Conservation (phyloP, 306 rosid species). For the Malus domestica region DNA sequence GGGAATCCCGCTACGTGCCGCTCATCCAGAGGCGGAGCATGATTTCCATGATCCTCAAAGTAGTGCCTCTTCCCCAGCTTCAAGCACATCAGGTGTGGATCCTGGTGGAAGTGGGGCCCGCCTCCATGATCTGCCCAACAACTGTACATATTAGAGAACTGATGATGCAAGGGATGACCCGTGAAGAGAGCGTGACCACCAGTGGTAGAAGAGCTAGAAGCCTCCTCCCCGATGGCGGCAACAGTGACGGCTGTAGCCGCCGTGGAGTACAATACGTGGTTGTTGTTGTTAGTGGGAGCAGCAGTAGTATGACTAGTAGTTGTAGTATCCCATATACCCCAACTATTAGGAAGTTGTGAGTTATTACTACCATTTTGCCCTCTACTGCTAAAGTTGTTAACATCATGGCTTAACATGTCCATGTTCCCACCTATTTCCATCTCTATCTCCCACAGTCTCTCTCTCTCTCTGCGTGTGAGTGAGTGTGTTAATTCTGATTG, state of each 20-base stretch:
- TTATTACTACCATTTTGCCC: constrained; percentile 35
- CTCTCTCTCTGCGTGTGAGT: background rate
- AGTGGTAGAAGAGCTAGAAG: background rate
- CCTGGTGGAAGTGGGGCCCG: constrained; percentile 41
- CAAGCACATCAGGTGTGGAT: constrained; percentile 75
- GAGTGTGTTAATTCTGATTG: background rate
- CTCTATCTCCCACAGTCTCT: background rate
- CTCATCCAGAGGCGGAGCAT: constrained; percentile 9
- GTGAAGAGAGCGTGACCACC: background rate
- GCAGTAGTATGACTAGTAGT: constrained; percentile 12
- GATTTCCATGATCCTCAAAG: constrained; percentile 50
- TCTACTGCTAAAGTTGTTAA: constrained; percentile 14
- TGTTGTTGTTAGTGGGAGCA: background rate
- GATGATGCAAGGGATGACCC: background rate
- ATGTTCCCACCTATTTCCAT: constrained; percentile 53
- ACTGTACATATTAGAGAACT: background rate
- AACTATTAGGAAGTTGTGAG: constrained; percentile 16
- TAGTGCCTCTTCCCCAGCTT: constrained; percentile 91
- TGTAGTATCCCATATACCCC: constrained; percentile 48
- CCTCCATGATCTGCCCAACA: background rate
- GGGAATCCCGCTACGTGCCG: constrained; percentile 22
- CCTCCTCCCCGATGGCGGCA: background rate
- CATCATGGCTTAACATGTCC: constrained; percentile 29
- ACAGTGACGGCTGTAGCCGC: background rate
- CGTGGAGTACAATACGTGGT: constrained; percentile 2